These are phyloP conservation scores for Bisporella sp. DNA, from an alignment of 2,329 filamentous ascomycete genomes.

Conservation along the genomic window DNA sequence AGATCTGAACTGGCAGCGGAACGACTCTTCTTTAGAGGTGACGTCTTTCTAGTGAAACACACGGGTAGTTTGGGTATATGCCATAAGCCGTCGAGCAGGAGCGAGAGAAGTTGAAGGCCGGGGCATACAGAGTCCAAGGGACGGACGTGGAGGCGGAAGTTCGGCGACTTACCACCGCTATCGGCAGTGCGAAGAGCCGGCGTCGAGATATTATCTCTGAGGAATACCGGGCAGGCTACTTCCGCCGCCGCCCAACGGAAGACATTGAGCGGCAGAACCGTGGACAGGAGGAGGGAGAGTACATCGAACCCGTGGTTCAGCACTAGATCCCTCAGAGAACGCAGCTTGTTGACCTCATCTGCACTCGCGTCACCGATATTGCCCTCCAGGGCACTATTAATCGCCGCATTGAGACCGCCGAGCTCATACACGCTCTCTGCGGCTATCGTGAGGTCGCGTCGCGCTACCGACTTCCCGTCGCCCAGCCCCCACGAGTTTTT, in stretches of 20 bases:
- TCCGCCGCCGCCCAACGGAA: constrained; percentile 9
- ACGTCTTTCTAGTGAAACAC: too few relatives aligned
- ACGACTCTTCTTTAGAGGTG: too few relatives aligned
- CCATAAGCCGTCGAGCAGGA: constrained; percentile 11
- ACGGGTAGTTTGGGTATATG: too few relatives aligned
- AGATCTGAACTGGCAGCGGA: too few relatives aligned
- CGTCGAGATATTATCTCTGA: constrained; percentile 13
- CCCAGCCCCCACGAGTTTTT: constrained; percentile 2
- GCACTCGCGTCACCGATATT: constrained; percentile 6
- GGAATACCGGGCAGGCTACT: constrained; percentile 11
- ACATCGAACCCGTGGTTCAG: constrained; percentile 10
- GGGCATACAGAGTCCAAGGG: constrained; percentile 4
- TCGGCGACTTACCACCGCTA: constrained; percentile 8
- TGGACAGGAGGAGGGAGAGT: constrained; percentile 10
- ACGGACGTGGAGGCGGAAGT: constrained; percentile 8
- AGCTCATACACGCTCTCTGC: constrained; percentile 9
- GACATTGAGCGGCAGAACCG: constrained; percentile 15
- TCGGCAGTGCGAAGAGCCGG: constrained; percentile 5
- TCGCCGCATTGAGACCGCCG: constrained; percentile 7
- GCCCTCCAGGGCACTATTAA: constrained; percentile 9
- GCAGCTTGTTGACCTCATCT: constrained; percentile 13
- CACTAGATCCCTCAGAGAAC: constrained; percentile 12
- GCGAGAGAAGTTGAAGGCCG: constrained; percentile 6
- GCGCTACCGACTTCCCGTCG: constrained; percentile 4
- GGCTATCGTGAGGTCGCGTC: constrained; percentile 1